These are phyloP conservation scores for Phytophthora boehmeriae DNA, from an alignment of 352 stramenopile species.

Conservation along the genomic window DNA sequence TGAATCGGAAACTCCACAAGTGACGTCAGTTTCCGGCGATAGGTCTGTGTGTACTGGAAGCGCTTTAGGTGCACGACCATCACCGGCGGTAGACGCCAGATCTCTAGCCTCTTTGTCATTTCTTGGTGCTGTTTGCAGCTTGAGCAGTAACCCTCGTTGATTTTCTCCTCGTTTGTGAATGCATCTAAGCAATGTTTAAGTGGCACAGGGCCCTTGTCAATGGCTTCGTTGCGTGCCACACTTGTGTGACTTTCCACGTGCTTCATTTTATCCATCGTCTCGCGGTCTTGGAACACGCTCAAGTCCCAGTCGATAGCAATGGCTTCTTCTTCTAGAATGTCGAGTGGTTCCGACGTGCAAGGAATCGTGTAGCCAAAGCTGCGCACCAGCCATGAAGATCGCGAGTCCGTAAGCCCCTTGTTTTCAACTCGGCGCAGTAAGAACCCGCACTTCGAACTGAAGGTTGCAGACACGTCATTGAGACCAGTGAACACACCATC, in stretches of 20 bases:
- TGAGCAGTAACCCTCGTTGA: constrained; percentile 95
- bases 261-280: constrained; percentile 87
- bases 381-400: constrained; percentile 76
- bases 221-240: constrained; percentile 84
- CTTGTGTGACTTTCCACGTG: constrained; percentile 81
- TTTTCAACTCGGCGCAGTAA: constrained; percentile 81
- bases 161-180: constrained; percentile 89
- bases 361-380: constrained; percentile 85
- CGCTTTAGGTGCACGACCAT: constrained; percentile 99
- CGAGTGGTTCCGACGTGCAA: constrained; percentile 72
- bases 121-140: constrained; percentile 95
- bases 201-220: constrained; percentile 89
- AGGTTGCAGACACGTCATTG: constrained; percentile 21
- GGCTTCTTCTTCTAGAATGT: constrained; percentile 86
- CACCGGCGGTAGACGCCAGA: constrained; percentile 96
- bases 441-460: constrained; percentile 73
- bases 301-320: constrained; percentile 90
- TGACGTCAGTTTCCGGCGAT: constrained; percentile 85
- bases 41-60: constrained; percentile 97
- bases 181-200: constrained; percentile 81
- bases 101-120: constrained; percentile 98
- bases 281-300: constrained; percentile 82
- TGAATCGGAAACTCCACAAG: constrained; percentile 97
- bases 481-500: constrained; percentile 82
- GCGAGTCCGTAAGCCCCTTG: constrained; percentile 84